Conservation (phyloP, 192 early-diverging fungal species). For the Linnemannia hyalina region DNA sequence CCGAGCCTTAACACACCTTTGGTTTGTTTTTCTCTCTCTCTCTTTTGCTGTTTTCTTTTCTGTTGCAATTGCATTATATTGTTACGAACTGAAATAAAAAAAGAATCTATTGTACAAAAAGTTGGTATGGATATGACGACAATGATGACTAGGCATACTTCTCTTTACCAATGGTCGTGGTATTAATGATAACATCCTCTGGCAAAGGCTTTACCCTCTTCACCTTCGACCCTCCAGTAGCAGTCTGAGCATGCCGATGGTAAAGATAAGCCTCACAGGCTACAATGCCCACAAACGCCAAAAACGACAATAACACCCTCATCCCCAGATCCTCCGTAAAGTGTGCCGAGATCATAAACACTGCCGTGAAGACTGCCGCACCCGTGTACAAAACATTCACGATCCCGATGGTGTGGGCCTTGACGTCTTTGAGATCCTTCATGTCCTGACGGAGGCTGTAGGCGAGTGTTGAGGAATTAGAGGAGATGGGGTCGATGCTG, state of each 20-base stretch:
- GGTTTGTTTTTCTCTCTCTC: neutral
- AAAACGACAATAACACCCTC: conserved; percentile 38
- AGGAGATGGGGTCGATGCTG: conserved; percentile 6
- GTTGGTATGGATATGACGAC: neutral
- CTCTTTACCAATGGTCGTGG: conserved; percentile 17
- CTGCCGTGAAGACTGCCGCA: conserved; percentile 41
- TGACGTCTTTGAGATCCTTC: conserved; percentile 46
- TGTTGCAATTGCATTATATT: neutral
- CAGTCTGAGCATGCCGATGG: conserved; percentile 27
- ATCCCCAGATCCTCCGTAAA: conserved; percentile 48
- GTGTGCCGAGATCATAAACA: conserved; percentile 49
- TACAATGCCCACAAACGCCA: conserved; percentile 43
- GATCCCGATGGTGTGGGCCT: conserved; percentile 38
- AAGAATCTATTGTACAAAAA: neutral
- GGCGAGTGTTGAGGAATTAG: conserved; percentile 3
- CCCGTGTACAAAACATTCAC: conserved; percentile 49
- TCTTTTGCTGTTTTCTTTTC: neutral
- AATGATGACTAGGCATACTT: neutral
- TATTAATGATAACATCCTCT: conserved; percentile 27
- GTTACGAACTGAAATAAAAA: neutral
- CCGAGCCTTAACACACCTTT: conserved; percentile 2
- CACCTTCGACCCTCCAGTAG: neutral
- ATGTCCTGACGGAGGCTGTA: conserved; percentile 33
- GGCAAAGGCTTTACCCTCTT: conserved; percentile 16
- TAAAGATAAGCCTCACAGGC: conserved; percentile 50